Conservation (phyloP, 1,139 yeast genomes). For the Ogataea hybrid region DNA sequence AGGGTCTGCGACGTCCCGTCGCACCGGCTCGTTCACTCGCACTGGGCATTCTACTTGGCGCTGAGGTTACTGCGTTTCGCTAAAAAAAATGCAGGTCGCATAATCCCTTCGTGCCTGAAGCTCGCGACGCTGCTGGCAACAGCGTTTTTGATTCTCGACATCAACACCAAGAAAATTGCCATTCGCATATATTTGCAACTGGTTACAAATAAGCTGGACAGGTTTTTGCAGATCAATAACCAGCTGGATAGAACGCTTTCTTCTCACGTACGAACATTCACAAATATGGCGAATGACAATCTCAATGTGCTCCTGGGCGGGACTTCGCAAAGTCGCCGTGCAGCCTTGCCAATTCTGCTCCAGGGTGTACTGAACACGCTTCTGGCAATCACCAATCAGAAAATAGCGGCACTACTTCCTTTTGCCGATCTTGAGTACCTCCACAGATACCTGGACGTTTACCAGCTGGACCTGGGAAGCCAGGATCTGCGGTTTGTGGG, state of each 20-base stretch:
- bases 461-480: slow-evolving; percentile 25
- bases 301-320: slow-evolving; percentile 8
- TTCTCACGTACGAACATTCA: slow-evolving; percentile 12
- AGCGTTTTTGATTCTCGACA: slow-evolving; percentile 15
- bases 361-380: slow-evolving; percentile 18
- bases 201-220: slow-evolving; percentile 16
- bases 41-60: slow-evolving; percentile 19
- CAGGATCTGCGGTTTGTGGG: slow-evolving; percentile 20
- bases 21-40: slow-evolving; percentile 24
- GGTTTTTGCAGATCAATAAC: slow-evolving; percentile 13
- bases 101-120: slow-evolving; percentile 2
- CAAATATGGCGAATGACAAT: slow-evolving; percentile 10
- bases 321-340: slow-evolving; percentile 5
- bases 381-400: slow-evolving; percentile 18
- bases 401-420: slow-evolving; percentile 17
- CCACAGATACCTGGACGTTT: slow-evolving; percentile 24
- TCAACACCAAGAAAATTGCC: slow-evolving; percentile 18
- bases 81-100: slow-evolving; percentile 8
- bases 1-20: slow-evolving; percentile 21
- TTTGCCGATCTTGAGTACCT: slow-evolving; percentile 18
- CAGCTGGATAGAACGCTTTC: slow-evolving; percentile 16
- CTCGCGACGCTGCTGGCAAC: slow-evolving; percentile 13
- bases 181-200: slow-evolving; percentile 17
- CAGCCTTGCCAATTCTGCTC: slow-evolving; percentile 13
- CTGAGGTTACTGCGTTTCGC: slow-evolving; percentile 18